Base-by-base conservation (phyloP, 345 rosid genomes). In the Dipteronia sinensis region DNA sequence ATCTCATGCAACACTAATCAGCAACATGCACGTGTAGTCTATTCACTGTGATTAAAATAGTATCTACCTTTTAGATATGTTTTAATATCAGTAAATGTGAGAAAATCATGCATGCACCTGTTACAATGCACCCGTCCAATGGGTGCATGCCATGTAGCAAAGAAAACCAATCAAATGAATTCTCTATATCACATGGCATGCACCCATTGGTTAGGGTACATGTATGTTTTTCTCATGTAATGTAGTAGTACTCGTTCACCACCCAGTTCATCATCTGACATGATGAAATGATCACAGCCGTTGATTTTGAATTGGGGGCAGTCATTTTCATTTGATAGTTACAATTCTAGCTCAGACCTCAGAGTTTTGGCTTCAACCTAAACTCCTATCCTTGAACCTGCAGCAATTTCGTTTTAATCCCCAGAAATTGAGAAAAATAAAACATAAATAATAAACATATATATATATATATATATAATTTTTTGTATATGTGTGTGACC, bases 301-400 rank as follows among this genome's bases (percentile, higher is more conserved):
- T 79, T 76, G 74, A 69, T 85, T 87, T 83, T 78, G 84, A 89
- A 80, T 23, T 64, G 53, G 71, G 73, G 64, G 75, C 13, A 63
- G 93, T 88, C 86, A 17, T 79, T 77, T 55, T 83, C 88, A 76
- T 22, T 3, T 78, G 87, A 87, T 58, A 67, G 84, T 29, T 67
- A 82, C 88, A 68, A 79, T 53, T 84, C 85, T 80, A 82, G 78
- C 72, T 63, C 81, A 79, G 78, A 82, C 76, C 72, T 63, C 81
- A 79, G 78, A 67, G 25, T 25, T 81, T 85, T 85, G 90, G 87
- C 87, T 0, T 69, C 58, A 71, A 79, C 78, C 76, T 38, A 19
- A 68, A 72, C 76, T 31, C 73, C 23, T 80, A 65, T 44, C 68
- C 40, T 29, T 42, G 63, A 55, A 68, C 65, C 72, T 77, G 75